These are phyloP conservation scores for Penicillium janthinellum DNA, from an alignment of 2,329 filamentous ascomycete genomes.

Conservation along the genomic window DNA sequence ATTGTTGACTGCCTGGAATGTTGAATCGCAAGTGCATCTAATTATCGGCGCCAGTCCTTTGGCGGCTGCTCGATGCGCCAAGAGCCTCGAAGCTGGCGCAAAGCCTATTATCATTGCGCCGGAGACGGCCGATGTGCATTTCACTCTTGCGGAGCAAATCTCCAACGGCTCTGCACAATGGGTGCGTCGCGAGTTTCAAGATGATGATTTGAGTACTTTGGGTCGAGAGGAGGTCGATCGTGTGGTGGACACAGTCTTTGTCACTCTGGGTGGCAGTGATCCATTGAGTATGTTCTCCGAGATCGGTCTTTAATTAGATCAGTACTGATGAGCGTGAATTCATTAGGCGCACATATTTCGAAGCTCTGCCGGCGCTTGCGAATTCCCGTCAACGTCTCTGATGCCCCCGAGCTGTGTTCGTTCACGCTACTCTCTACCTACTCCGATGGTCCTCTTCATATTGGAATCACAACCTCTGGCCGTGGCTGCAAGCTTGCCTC, in stretches of 20 bases:
- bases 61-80: slow-evolving; percentile 78
- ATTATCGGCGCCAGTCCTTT: slow-evolving; percentile 85
- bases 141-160: slow-evolving; percentile 53
- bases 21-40: slow-evolving; percentile 65
- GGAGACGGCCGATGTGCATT: slow-evolving; percentile 61
- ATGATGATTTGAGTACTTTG: slow-evolving; percentile 70
- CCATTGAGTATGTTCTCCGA: slow-evolving; percentile 49
- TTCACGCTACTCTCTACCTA: slow-evolving; percentile 89
- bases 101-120: slow-evolving; percentile 77
- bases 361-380: slow-evolving; percentile 73
- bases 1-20: slow-evolving; percentile 45
- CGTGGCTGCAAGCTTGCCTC: slow-evolving; percentile 92
- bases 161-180: slow-evolving; percentile 46
- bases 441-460: slow-evolving; percentile 85
- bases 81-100: slow-evolving; percentile 80
- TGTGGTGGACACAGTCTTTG: slow-evolving; percentile 90
- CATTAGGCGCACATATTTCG: slow-evolving; percentile 66
- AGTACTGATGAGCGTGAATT: slow-evolving; percentile 33
- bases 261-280: slow-evolving; percentile 63
- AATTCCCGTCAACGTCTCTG: slow-evolving; percentile 91
- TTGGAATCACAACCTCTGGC: slow-evolving; percentile 94
- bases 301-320: slow-evolving; percentile 20
- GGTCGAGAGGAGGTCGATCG: slow-evolving; percentile 76
- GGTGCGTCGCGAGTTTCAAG: slow-evolving; percentile 60
- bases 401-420: slow-evolving; percentile 81